Base-by-base conservation (phyloP, 352 stramenopile species). In the Globisporangium paddicum region DNA sequence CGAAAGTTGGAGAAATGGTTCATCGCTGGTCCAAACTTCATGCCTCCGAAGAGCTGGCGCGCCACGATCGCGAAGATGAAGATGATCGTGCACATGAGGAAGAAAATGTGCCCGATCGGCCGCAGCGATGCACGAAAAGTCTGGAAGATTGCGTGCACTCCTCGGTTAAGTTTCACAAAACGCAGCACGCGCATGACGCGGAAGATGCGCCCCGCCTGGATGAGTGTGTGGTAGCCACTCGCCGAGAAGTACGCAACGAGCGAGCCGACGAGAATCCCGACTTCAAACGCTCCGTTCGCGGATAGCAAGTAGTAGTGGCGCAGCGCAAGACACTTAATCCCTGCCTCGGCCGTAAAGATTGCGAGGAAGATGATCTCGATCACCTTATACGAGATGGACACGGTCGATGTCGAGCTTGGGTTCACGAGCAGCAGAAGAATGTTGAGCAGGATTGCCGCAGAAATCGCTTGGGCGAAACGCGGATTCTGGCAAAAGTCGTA, bases 41-140 rank as follows among this genome's bases (percentile, higher is more conserved):
- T 67, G 3, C 73, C 78, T 13, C 82, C 82, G 56, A 90, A 92
- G 52, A 92, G 76, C 70, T 92, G 82, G 0, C 79, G 76, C 5
- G 76, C 82, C 21, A 92, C 69, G 19, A 88, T 76, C 14, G 82
- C 79, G 41, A 90, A 92, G 64, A 92, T 89, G 69, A 88, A 92
- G 64, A 89, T 87, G 55, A 90, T 85, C 70, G 87, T 82, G 53
- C 87, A 79, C 55, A 92, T 79, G 65, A 92, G 71, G 41, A 90
- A 90, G 66, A 90, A 90, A 54, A 90, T 89, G 66, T 92, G 77
- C 11, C 64, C 76, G 42, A 90, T 79, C 9, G 82, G 79, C 55
- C 73, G 69, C 34, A 92, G 59, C 9, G 76, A 88, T 6, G 79
- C 79, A 16, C 79, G 71, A 44, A 92, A 92, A 0, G 82, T 92